Evolutionary conservation across 768 basidiomycete genomes (phyloP).

Genomic region (Suillus spraguei): DNA sequence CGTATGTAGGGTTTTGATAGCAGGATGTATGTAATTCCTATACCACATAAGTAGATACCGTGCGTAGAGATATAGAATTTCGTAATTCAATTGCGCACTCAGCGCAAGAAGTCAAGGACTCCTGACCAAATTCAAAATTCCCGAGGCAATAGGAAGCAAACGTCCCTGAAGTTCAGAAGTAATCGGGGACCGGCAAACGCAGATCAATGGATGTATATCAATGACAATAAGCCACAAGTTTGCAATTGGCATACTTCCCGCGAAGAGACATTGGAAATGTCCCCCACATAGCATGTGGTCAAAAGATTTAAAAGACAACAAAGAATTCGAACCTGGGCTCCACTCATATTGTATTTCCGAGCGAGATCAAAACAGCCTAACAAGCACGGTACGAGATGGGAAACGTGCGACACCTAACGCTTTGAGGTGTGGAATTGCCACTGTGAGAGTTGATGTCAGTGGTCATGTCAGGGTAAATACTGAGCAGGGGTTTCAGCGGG

Average conservation of each 20-base stretch:
- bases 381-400: not conserved
- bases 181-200: not conserved
- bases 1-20: not conserved
- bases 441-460: constrained; percentile 4
- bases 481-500: not conserved
- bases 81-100: constrained; percentile 1
- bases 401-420: not conserved
- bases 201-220: not conserved
- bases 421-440: not conserved
- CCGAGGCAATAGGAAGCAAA: constrained; percentile 4
- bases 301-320: not conserved
- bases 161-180: not conserved
- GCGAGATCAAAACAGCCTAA: constrained; percentile 9
- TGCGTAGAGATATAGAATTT: not conserved
- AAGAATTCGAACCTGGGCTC: not conserved
- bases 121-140: not conserved
- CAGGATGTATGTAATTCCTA: not conserved
- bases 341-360: not conserved
- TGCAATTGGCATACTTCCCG: not conserved
- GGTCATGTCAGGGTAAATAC: constrained; percentile 5
- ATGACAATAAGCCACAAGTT: not conserved
- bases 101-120: not conserved
- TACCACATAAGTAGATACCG: not conserved
- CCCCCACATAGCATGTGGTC: not conserved
- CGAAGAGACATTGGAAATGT: not conserved